A percentile compares a stretch with the other conserved stretches of the same genome.
These are phyloP conservation scores for Lodderomyces jiufengensis DNA, from an alignment of 1,139 yeast species.

Conservation along the genomic window DNA sequence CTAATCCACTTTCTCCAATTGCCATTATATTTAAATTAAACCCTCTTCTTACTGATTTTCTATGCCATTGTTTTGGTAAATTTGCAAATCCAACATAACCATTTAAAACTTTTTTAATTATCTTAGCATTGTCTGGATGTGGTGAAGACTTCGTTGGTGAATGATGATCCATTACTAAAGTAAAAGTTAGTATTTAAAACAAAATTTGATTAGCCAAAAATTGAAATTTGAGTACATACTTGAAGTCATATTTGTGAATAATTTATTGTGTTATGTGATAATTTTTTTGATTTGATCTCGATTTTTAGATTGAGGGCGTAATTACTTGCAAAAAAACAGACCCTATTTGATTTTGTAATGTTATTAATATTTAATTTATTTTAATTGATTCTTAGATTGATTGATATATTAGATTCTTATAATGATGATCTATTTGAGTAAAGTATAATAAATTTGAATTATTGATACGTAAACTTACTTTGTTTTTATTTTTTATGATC, in stretches of 20 bases:
- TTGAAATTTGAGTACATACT: slow-evolving; percentile 6
- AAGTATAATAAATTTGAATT: too few species aligned
- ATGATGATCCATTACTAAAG: slow-evolving; percentile 6
- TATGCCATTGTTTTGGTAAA: slow-evolving; percentile 98
- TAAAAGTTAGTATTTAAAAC: slow-evolving; percentile 3
- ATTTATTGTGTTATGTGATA: not conserved
- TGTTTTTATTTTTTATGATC: too few species aligned
- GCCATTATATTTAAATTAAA: slow-evolving; percentile 85
- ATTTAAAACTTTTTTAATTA: slow-evolving; percentile 77
- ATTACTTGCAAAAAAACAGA: too few species aligned
- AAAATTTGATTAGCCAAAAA: not conserved
- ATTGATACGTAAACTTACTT: too few species aligned
- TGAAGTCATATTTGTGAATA: slow-evolving; percentile 7
- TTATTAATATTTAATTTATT: too few species aligned
- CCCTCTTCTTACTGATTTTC: slow-evolving; percentile 92
- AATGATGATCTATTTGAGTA: too few species aligned
- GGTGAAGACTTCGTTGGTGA: slow-evolving; percentile 4
- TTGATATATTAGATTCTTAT: too few species aligned
- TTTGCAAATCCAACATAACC: slow-evolving; percentile 98
- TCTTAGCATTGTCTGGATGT: slow-evolving; percentile 39
- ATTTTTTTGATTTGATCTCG: slow-evolving; percentile 1
- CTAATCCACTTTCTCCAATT: slow-evolving; percentile 90
- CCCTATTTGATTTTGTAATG: too few species aligned
- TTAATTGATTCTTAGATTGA: not conserved
- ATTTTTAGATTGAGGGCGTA: too few species aligned